Evolutionary conservation across 1,284 basidiomycete genomes (phyloP), one percentile per base, ranked within the genome.

Genomic region (Cryptococcus jaspeensis): DNA sequence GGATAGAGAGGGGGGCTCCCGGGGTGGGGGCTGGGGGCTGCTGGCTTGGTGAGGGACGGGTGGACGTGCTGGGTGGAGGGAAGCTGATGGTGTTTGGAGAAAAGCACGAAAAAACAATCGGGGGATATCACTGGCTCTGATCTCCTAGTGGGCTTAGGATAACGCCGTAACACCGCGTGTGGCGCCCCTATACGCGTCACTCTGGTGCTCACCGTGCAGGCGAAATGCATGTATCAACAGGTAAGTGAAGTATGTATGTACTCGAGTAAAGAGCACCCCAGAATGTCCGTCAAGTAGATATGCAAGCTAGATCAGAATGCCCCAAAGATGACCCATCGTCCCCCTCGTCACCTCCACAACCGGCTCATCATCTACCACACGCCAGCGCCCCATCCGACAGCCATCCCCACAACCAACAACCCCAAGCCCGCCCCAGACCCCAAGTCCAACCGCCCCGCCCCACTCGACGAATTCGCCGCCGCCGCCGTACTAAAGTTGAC

Each of bases 11-110:
- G 28, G 28, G 28, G 28, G 4, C 5, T 9, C 28, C 28, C 28
- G 4, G 28, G 4, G 28, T 32, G 28, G 9, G 28, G 5, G 28
- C 28, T 32, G 28, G 28, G 28, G 4, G 28, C 28, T 32, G 28
- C n/a, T 32, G 28, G 28, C 9, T 4, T 32, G 28, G 5, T 32
- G 28, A 16, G 37, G 25, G n/a, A n/a, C n/a, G n/a, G 52, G 52
- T 61, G 59, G 59, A 56, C 56, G n/a, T 50, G 45, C 8, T 28
- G 39, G 48, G 59, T 61, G 56, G 59, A 61, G 55, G 59, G 39
- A 8, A 37, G 35, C 16, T 7, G 32, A 49, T 16, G 32, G 16
- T 36, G 44, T 20, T 36, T 45, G 50, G 53, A 45, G 16, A 42
- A 55, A 62, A 38, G 22, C 44, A 38, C 38, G 25, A 48, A 55